Evolutionary conservation across 2,329 filamentous ascomycete species (phyloP), one percentile per base, ranked within the genome.

Genomic region (Alternaria ethzedia): DNA sequence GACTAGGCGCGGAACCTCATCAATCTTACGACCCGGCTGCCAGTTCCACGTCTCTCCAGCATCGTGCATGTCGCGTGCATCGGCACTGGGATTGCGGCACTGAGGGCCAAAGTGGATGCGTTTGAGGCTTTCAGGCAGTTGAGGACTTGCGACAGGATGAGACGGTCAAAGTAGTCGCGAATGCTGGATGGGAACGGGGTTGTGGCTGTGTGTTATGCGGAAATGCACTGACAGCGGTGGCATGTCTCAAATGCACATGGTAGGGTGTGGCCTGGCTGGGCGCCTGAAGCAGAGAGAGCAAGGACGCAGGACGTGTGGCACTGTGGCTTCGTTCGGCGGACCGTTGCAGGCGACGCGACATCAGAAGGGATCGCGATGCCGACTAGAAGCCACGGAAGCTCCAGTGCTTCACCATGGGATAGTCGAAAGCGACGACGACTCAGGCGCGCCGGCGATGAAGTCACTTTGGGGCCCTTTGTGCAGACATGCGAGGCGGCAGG

Each of bases 181-280:
- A 8, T 5, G 12, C 28, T 17, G 15, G 21, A 28, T 25, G 45
- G 28, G 50, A 41, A 25, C 49, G 49, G 17, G 41, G 20, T 23
- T 41, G 65, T 62, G 66, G 66, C 66, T 68, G 67, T 61, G 65
- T 61, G 46, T 55, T 32, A 63, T 64, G 63, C 60, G 52, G 20
- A 41, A 57, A 63, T 60, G 50, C 57, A 45, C 50, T 58, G 57
- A 60, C 61, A 28, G 49, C 60, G 44, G 49, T 21, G 55, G 32
- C 54, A 36, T 59, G 59, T 63, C 59, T 47, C 59, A 44, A 45
- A 32, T 30, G 57, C 43, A 61, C 63, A 68, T 63, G 63, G 63
- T 26, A 54, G 43, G 54, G 20, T 30, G 44, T 49, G 54, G 45
- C 20, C 45, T 25, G 20, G 55, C n/a, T 50, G 17, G 15, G 15